These are phyloP conservation scores for Phylloporus arenicola DNA, from an alignment of 768 basidiomycete genomes.

Conservation along the genomic window DNA sequence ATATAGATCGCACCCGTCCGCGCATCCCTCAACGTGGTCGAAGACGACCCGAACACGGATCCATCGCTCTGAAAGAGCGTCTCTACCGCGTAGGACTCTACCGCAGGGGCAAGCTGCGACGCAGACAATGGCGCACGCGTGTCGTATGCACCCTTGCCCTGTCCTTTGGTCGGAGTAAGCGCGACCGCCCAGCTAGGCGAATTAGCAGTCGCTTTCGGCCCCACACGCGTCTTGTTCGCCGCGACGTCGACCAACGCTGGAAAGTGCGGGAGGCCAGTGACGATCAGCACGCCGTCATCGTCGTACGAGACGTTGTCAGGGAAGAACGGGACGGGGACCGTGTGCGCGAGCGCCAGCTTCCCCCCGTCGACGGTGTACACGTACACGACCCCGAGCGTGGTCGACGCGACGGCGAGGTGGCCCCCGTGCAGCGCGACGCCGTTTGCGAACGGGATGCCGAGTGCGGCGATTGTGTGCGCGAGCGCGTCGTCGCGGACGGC, in stretches of 20 bases:
- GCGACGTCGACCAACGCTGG: constrained; percentile 44
- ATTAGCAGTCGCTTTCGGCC: not conserved
- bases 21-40: constrained; percentile 49
- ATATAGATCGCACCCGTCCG: constrained; percentile 46
- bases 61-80: constrained; percentile 76
- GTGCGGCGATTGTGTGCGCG: constrained; percentile 36
- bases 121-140: constrained; percentile 45
- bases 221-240: constrained; percentile 35
- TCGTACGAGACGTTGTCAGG: constrained; percentile 61
- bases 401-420: constrained; percentile 54
- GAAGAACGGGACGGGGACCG: constrained; percentile 49
- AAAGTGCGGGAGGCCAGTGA: constrained; percentile 66
- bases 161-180: constrained; percentile 26
- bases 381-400: constrained; percentile 41
- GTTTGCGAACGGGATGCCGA: constrained; percentile 61
- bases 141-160: not conserved
- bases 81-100: constrained; percentile 39
- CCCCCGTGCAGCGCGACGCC: constrained; percentile 53
- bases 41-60: constrained; percentile 49
- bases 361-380: constrained; percentile 50
- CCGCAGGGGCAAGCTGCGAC: constrained; percentile 34
- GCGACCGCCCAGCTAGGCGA: constrained; percentile 59
- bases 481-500: constrained; percentile 31
- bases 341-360: constrained; percentile 39
- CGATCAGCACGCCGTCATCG: constrained; percentile 43